Conservation (phyloP, 352 stramenopile species). For the Globisporangium cylindrosporum region DNA sequence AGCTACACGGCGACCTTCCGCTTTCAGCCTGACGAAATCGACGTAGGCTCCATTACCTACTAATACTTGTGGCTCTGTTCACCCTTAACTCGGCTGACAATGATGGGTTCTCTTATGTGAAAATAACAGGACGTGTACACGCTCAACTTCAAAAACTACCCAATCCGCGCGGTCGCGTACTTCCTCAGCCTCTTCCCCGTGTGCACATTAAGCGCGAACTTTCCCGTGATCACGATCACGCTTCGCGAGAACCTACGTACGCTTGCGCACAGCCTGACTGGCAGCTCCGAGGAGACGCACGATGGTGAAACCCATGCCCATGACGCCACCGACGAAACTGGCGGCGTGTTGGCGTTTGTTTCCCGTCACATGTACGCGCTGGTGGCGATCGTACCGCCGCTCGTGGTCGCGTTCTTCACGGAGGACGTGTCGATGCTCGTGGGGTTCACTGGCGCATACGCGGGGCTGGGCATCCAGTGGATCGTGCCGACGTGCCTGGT, state of each 20-base stretch:
- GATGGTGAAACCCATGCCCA: conserved; percentile 16
- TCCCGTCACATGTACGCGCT: conserved; percentile 66
- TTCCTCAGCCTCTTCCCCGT: conserved; percentile 87
- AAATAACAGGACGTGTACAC: conserved; percentile 81
- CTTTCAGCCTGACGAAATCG: conserved; percentile 73
- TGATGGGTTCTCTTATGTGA: conserved; percentile 8
- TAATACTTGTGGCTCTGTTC: neutral
- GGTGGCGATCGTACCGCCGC: conserved; percentile 67
- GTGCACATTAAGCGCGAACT: conserved; percentile 83
- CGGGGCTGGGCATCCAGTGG: conserved; percentile 86
- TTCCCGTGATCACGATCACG: conserved; percentile 86
- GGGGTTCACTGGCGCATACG: conserved; percentile 83
- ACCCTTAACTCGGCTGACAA: neutral
- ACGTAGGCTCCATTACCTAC: conserved; percentile 35
- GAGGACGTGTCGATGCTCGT: conserved; percentile 89
- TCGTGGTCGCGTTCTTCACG: conserved; percentile 83
- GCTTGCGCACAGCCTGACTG: conserved; percentile 49
- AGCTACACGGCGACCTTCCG: conserved; percentile 77
- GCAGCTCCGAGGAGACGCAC: conserved; percentile 16
- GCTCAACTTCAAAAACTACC: conserved; percentile 86
- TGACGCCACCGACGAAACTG: conserved; percentile 4
- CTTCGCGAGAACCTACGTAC: conserved; percentile 81
- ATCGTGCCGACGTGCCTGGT: conserved; percentile 79
- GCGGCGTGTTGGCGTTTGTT: conserved; percentile 37
- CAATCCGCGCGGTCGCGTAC: conserved; percentile 75